phyloP scores from a whole-genome alignment of 1,284 basidiomycete genomes.

The Agroathelia rolfsii region DNA sequence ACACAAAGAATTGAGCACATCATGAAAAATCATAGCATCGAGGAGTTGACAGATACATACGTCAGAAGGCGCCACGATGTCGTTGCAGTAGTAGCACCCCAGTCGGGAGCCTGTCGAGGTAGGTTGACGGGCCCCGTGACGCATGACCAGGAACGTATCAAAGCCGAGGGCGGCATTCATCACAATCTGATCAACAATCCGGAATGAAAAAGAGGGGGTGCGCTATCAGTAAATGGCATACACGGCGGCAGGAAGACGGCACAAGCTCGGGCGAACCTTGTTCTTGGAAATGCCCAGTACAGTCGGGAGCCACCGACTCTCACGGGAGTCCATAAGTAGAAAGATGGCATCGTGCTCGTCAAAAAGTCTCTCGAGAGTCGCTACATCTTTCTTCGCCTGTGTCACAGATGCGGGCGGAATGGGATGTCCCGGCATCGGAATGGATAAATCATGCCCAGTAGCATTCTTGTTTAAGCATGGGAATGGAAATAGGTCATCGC shows the following conservation, averaged over 20 bases:
- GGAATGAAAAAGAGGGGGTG: slow-evolving; percentile 1
- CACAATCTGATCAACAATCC: slow-evolving; percentile 50
- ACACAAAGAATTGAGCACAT: background rate
- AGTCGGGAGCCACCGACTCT: slow-evolving; percentile 93
- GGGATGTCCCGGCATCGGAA: slow-evolving; percentile 98
- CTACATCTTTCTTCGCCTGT: slow-evolving; percentile 59
- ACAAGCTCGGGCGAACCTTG: slow-evolving; percentile 65
- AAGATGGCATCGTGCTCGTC: slow-evolving; percentile 85
- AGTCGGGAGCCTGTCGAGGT: slow-evolving; percentile 34
- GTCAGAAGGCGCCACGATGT: slow-evolving; percentile 92
- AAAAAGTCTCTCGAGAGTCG: slow-evolving; percentile 67
- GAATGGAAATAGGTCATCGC: slow-evolving; percentile 4
- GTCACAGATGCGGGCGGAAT: slow-evolving; percentile 51
- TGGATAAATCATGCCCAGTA: slow-evolving; percentile 62
- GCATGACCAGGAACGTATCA: slow-evolving; percentile 95
- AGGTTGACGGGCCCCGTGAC: slow-evolving; percentile 69
- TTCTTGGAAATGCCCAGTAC: slow-evolving; percentile 75
- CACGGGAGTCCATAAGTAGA: slow-evolving; percentile 95
- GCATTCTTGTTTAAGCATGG: slow-evolving; percentile 47
- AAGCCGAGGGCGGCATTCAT: slow-evolving; percentile 95
- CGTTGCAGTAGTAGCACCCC: slow-evolving; percentile 98
- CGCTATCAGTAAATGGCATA: background rate
- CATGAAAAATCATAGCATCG: no score
- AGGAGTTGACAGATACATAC: slow-evolving; percentile 39
- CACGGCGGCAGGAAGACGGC: no score